phyloP scores from a whole-genome alignment of 495 filamentous ascomycete genomes.

The Clavariopsis aquatica region DNA sequence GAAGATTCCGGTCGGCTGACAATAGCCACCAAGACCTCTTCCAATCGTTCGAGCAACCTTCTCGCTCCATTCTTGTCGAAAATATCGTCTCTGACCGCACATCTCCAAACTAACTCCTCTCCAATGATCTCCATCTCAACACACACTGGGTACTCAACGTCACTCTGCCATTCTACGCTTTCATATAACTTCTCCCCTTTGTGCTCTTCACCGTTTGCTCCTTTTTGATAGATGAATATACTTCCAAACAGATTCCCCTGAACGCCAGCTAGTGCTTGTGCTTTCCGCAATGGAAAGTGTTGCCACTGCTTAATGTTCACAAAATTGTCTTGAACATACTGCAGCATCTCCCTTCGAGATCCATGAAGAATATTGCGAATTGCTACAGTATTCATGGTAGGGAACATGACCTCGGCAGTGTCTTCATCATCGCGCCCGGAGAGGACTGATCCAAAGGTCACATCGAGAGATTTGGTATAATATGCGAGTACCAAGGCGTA shows the following conservation, averaged over 20 bases:
- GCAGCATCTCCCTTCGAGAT: slow-evolving; percentile 58
- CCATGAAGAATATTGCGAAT: slow-evolving; percentile 67
- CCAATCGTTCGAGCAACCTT: slow-evolving; percentile 55
- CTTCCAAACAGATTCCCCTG: slow-evolving; percentile 54
- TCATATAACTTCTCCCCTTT: slow-evolving; percentile 48
- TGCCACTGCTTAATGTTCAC: slow-evolving; percentile 59
- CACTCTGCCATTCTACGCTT: slow-evolving; percentile 60
- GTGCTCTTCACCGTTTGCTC: not conserved
- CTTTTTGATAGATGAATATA: slow-evolving; percentile 69
- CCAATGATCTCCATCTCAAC: slow-evolving; percentile 70
- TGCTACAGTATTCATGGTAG: slow-evolving; percentile 76
- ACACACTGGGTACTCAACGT: slow-evolving; percentile 77
- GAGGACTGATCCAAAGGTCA: slow-evolving; percentile 70
- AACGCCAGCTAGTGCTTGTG: slow-evolving; percentile 51
- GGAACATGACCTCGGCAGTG: slow-evolving; percentile 64
- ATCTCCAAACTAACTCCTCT: slow-evolving; percentile 60
- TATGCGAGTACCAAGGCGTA: slow-evolving; percentile 65
- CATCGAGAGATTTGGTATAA: slow-evolving; percentile 58
- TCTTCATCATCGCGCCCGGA: slow-evolving; percentile 65
- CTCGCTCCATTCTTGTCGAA: slow-evolving; percentile 49
- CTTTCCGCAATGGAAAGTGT: slow-evolving; percentile 66
- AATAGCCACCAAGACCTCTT: slow-evolving; percentile 57
- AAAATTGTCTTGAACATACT: slow-evolving; percentile 59
- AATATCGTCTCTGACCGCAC: slow-evolving; percentile 63
- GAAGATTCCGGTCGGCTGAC: slow-evolving; percentile 49